Evolutionary conservation across 352 stramenopile genomes (phyloP), one percentile per base, ranked within the genome.

Genomic region (Halophytophthora batemanensis): DNA sequence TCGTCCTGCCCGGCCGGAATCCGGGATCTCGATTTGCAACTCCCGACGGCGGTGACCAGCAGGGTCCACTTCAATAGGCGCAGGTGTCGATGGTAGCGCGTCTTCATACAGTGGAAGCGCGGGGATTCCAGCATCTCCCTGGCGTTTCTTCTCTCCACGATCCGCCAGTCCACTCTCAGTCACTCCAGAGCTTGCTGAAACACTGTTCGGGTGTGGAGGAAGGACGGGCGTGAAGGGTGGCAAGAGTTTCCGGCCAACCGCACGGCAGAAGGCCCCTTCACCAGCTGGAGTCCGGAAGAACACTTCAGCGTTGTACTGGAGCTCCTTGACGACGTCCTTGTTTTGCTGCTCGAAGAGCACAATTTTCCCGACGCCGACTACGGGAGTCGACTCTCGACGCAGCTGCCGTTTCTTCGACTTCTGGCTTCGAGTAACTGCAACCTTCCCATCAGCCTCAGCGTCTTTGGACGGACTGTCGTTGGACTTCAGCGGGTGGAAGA

Each of bases 281-380:
- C 81, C 79, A 25, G 74, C 77, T 29, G 69, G 52, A 3, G 77
- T 93, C 29, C 81, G 68, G 13, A 81, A 63, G 48, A 85, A 96
- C 2, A 94, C 78, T 51, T 96, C 86, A 1, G 83, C 84, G 39
- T 84, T 90, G 57, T 92, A 96, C 55, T 94, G 82, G 10, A 96
- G 62, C 50, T 96, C 86, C 56, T 96, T 96, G 46, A 96, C 66
- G n/a, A 96, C 79, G 35, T 96, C 86, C 53, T 94, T 93, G 66
- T 94, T 96, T 43, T 94, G 82, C 50, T 94, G 86, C 47, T 94
- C 84, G 51, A 87, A 96, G 3, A 96, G 55, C n/a, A 93, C 45
- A 39, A 96, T 81, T 34, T 94, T 94, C 14, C 86, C 83, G 13
- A 86, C 65, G 4, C 84, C 83, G 39, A 80, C 66, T 22, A 87